Evolutionary conservation across 2,329 filamentous ascomycete species (phyloP).

Genomic region (Colletotrichum sansevieriae): DNA sequence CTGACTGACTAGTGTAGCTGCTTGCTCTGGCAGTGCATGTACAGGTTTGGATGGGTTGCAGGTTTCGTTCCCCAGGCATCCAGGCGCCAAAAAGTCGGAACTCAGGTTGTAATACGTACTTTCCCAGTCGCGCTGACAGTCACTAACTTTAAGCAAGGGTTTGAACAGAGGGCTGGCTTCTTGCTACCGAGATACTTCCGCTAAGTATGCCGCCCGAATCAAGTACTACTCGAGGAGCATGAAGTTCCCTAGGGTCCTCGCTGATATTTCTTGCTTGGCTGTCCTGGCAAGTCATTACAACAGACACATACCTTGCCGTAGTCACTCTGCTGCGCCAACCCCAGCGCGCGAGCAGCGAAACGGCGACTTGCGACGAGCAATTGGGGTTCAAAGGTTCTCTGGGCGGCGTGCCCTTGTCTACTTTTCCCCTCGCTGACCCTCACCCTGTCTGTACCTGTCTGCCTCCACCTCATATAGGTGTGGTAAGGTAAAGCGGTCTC

Average conservation of each 20-base stretch:
- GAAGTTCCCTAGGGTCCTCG: not conserved
- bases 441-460: constrained; percentile 22
- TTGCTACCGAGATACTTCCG: not conserved
- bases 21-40: too few relatives aligned
- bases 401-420: constrained; percentile 43
- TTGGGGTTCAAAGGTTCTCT: constrained; percentile 27
- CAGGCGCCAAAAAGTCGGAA: too few relatives aligned
- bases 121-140: not conserved
- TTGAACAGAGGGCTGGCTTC: not conserved
- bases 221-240: too few relatives aligned
- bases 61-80: too few relatives aligned
- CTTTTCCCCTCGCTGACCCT: constrained; percentile 35
- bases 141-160: constrained; percentile 1
- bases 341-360: constrained; percentile 6
- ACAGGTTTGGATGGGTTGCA: too few relatives aligned
- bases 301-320: not conserved
- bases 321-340: constrained; percentile 23
- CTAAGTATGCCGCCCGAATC: too few relatives aligned
- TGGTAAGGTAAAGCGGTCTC: constrained; percentile 3
- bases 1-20: too few relatives aligned
- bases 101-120: not conserved
- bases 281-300: not conserved
- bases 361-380: constrained; percentile 13
- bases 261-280: not conserved
- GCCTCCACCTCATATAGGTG: too few relatives aligned